Base-by-base conservation (phyloP, 495 filamentous ascomycete genomes). In the Aspergillus diversus region DNA sequence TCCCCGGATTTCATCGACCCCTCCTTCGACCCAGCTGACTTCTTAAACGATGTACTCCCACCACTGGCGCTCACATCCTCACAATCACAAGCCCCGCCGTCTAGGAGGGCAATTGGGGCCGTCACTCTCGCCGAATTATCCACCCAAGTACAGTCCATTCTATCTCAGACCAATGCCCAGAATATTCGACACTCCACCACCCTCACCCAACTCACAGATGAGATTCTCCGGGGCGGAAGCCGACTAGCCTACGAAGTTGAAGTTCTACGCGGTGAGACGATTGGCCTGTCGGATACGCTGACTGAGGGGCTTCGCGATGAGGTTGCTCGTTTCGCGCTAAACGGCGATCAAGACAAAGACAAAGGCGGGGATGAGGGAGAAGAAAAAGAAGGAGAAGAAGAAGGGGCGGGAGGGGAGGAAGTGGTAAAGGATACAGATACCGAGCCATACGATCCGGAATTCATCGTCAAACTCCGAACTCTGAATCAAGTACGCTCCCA, bases 231-330 rank as follows among this genome's bases (percentile, higher is more conserved):
- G 51, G 89, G 91, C 65, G 90, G 92, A 27, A 87, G 90, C 62
- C 85, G 96, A 9, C 80, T 99, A 21, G 91, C 93, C 32, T 99
- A 99, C 75, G 92, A 97, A 69, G 94, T 99, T 8, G 95, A 99
- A 71, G 84, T 98, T 7, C 76, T 99, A 8, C 87, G 93, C 7
- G 93, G 93, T 56, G 95, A 98, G 70, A 87, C 92, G 0, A 80
- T 91, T 16, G 83, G 87, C 34, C 74, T 97, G 49, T 87, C 89
- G 0, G 93, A 97, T 64, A 79, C 89, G 6, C 75, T 99, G 61
- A 86, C 86, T 0, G 91, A 94, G 62, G 80, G 81, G 0, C 74
- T 97, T 31, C 80, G 84, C 11, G 81, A 86, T 4, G 89, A 93
- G 59, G 86, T 97, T 27, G 75, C 71, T 32, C 86, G 85, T 59